Evolutionary conservation across 1,139 yeast species (phyloP), one percentile per base, ranked within the genome.

Genomic region (Lodderomyces oxycetoniae): DNA sequence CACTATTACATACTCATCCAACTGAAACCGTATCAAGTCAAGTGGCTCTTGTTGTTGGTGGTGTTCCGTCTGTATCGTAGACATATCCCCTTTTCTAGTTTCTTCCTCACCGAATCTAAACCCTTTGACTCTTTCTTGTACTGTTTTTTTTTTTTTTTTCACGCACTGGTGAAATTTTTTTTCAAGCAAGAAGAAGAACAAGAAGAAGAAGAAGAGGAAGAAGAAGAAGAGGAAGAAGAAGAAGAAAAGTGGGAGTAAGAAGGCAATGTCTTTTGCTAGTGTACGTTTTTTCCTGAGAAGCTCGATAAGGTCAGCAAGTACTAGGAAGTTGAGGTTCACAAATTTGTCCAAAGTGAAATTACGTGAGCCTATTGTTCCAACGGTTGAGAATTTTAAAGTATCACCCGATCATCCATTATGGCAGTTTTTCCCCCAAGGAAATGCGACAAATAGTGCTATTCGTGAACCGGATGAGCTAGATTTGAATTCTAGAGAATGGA

Each of bases 331-430:
- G 8, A 26, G 26, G 25, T 40, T 40, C 21, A 30, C 31, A 3
- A 29, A 36, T 36, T 48, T 58, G 34, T 50, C 53, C 20, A 26
- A 43, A 10, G 52, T 69, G 42, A 66, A 69, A 47, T 72, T 89
- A 42, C 74, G 93, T 40, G 74, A 82, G n/a, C 97, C 97, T 11
- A 82, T 91, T 44, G 74, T 85, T 6, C 97, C 97, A 11, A 75
- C 89, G 2, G 81, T 76, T 39, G 67, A 71, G 44, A 85, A 85
- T 57, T 67, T 89, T 40, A 73, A 70, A 43, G 86, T 85, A 19
- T 73, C 79, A 15, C 93, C 83, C 10, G 84, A 84, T 53, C 98
- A 91, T 59, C 97, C 98, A 25, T 68, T 91, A 45, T 91, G 96
- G 96, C 93, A 85, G 49, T 91, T 91, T 57, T 91, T 91, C 63